Evolutionary conservation across 2,329 filamentous ascomycete species (phyloP).

Genomic region (Fusarium pseudocircinatum): DNA sequence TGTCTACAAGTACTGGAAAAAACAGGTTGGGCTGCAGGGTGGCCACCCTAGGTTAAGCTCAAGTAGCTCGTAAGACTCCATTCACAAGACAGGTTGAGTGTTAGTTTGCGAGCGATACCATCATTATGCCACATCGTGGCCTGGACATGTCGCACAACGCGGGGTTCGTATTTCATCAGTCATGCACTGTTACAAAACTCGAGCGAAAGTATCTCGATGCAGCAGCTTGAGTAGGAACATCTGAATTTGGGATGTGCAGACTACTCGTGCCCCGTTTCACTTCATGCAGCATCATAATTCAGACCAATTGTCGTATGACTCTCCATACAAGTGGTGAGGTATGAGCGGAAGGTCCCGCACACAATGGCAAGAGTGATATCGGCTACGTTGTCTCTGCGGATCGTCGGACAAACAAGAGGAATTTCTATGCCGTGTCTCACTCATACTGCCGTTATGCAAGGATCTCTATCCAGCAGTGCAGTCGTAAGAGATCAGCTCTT

Average conservation of each 20-base stretch:
- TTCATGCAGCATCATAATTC: rapidly evolving
- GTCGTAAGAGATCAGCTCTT: too few species aligned
- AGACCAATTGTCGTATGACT: background rate
- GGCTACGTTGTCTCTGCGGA: rapidly evolving
- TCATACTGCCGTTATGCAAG: background rate
- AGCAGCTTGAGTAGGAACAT: background rate
- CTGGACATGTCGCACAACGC: too few species aligned
- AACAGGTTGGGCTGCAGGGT: too few species aligned
- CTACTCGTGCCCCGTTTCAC: background rate
- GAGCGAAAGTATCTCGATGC: background rate
- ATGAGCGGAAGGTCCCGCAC: rapidly evolving
- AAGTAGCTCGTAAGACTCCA: too few species aligned
- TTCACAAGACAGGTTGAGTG: too few species aligned
- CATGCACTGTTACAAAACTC: too few species aligned
- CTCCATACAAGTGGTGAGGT: too few species aligned
- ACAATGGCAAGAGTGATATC: rapidly evolving
- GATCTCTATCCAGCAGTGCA: rapidly evolving
- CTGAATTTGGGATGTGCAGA: rapidly evolving
- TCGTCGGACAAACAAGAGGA: background rate
- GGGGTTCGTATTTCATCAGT: too few species aligned
- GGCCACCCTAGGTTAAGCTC: too few species aligned
- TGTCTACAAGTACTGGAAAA: too few species aligned
- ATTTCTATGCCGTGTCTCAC: background rate
- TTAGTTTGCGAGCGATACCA: too few species aligned
- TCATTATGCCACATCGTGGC: too few species aligned